Conservation (phyloP, 1,284 basidiomycete genomes). For the Cutaneotrichosporon dermatis region DNA sequence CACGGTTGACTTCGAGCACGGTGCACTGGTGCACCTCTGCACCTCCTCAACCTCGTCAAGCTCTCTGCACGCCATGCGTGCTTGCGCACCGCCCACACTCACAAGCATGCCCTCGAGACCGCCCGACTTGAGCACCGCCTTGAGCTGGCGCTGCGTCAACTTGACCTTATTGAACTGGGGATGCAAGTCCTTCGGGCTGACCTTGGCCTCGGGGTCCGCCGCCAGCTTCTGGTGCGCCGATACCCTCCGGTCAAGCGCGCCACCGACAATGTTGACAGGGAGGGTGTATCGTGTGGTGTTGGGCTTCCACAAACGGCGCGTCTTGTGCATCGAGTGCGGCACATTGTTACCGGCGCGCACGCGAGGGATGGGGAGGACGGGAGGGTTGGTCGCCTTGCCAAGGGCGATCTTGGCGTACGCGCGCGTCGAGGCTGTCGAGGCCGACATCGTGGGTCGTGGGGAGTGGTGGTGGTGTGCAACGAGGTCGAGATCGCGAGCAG, state of each 20-base stretch:
- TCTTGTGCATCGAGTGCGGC: constrained; percentile 84
- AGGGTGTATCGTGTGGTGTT: constrained; percentile 61
- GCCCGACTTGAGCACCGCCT: constrained; percentile 44
- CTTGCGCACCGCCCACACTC: too few species aligned
- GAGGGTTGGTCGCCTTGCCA: constrained; percentile 29
- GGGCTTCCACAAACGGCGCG: constrained; percentile 81
- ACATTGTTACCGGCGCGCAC: constrained; percentile 70
- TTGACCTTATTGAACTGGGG: constrained; percentile 34
- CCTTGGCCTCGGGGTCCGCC: not conserved
- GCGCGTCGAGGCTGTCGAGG: not conserved
- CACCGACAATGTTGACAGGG: constrained; percentile 31
- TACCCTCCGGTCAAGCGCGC: constrained; percentile 1
- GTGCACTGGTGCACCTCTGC: too few species aligned
- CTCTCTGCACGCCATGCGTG: too few species aligned
- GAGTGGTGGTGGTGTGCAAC: not conserved
- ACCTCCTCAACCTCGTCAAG: too few species aligned
- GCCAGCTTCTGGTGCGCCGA: not conserved
- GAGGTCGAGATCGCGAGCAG: not conserved
- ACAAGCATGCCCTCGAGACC: constrained; percentile 47
- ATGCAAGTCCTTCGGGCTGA: not conserved
- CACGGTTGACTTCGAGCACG: too few species aligned
- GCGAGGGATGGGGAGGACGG: constrained; percentile 40
- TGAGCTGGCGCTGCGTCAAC: constrained; percentile 37
- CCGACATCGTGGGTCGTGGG: constrained; percentile 9
- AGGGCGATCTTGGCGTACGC: constrained; percentile 11